Evolutionary conservation across 129 eudicot species (phyloP), one percentile per base, ranked within the genome.

Genomic region (Flaveria sonorensis): DNA sequence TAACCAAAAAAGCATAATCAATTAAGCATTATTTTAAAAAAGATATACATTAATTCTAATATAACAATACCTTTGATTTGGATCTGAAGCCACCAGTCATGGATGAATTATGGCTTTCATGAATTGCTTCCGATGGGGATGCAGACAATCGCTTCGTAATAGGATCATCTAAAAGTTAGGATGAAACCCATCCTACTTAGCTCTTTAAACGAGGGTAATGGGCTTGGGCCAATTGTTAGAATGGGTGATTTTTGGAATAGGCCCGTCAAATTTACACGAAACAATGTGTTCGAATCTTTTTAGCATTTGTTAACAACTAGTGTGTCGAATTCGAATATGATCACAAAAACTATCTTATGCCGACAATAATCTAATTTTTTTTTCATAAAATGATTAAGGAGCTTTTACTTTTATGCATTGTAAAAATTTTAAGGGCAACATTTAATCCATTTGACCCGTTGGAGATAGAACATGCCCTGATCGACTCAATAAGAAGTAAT

Each of bases 141-240:
- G 82, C 60, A n/a, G 77, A 70, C 42, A 70, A 64, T 68, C 97
- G 78, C 86, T 86, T 91, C 61, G 96, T 86, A 81, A 91, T 89
- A 40, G 97, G 96, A 85, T 94, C 98, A 69, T 89, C 98, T 94
- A 77, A 30, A 64, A 59, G 23, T 57, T 63, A 73, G 30, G 21
- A 62, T 47, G 51, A 70, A 63, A 71, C 45, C 13, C 48, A 68
- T 70, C 77, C 50, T 66, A 53, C 39, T 36, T 60, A 68, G 68
- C 30, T 40, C 59, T 69, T 40, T 11, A n/a, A 24, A 0, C 15
- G 21, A 45, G 24, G 70, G 51, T 66, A 3, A 66, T 0, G 24
- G 50, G 26, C n/a, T 36, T 14, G 23, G 71, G 51, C n/a, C 71
- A 47, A 47, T 43, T 43, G 47, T 43, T 13, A 64, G 36, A 39